These are phyloP conservation scores for Beauveria brongniartii DNA, from an alignment of 2,329 filamentous ascomycete genomes.

Conservation along the genomic window DNA sequence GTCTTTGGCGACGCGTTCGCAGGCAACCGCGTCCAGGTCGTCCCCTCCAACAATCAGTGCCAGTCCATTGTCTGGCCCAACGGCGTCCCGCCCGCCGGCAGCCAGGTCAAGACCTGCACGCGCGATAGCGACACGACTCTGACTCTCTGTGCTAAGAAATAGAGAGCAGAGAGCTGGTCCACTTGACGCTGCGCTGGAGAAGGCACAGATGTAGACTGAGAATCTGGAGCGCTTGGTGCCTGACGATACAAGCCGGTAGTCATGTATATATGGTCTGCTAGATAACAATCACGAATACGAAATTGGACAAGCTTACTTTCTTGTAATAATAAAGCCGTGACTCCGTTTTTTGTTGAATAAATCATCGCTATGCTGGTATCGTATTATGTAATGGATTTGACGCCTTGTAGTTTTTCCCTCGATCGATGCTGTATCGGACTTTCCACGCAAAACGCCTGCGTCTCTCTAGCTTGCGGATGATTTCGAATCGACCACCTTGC, in stretches of 20 bases:
- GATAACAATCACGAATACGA: not conserved
- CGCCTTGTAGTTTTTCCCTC: not conserved
- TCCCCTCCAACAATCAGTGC: conserved; percentile 23
- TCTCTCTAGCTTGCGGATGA: not conserved
- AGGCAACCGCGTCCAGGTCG: conserved; percentile 24
- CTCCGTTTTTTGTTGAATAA: not conserved
- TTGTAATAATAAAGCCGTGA: not conserved
- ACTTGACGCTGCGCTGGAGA: not conserved
- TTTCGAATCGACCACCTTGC: no score
- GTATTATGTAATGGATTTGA: not conserved
- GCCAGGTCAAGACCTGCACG: conserved; percentile 30
- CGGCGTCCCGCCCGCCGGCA: conserved; percentile 27
- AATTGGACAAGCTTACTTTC: not conserved
- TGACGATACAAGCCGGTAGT: not conserved
- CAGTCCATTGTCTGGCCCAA: conserved; percentile 27
- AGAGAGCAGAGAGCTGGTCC: not conserved
- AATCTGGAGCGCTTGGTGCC: no score
- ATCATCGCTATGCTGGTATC: conserved; percentile 10
- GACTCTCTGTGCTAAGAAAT: conserved; percentile 25
- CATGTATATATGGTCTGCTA: not conserved
- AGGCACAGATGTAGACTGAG: no score
- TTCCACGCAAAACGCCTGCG: not conserved
- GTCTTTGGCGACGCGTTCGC: conserved; percentile 32
- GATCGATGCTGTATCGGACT: not conserved
- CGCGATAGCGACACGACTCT: conserved; percentile 25